Percentiles rank a stretch among this genome's conserved stretches.
phyloP scores from a whole-genome alignment of 2,329 filamentous ascomycete species.

The Biscogniauxia marginata region DNA sequence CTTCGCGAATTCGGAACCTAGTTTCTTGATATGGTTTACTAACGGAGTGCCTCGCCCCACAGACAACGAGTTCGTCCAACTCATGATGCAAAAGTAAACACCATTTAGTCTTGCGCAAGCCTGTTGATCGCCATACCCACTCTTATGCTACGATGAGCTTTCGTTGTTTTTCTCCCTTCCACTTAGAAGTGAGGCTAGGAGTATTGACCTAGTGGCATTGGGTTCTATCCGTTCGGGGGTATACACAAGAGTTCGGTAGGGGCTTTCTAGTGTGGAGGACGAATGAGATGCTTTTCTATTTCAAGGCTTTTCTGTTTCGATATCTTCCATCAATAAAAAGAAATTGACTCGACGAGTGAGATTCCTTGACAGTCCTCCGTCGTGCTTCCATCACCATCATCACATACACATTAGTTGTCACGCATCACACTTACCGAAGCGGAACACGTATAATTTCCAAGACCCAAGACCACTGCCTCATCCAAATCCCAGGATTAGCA shows the following conservation, averaged over 20 bases:
- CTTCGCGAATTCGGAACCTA: neutral
- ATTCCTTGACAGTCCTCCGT: neutral
- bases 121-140: constrained; percentile 27
- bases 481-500: too few relatives aligned
- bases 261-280: constrained; percentile 20
- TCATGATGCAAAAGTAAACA: constrained; percentile 91
- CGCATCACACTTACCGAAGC: too few relatives aligned
- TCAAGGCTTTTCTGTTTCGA: neutral
- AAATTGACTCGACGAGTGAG: neutral
- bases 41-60: constrained; percentile 36
- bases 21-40: constrained; percentile 9
- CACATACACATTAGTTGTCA: neutral
- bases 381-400: neutral
- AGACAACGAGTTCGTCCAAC: constrained; percentile 93
- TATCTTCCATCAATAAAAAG: neutral
- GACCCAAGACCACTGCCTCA: too few relatives aligned
- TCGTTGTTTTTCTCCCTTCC: constrained; percentile 18
- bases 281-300: constrained; percentile 13
- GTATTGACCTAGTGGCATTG: constrained; percentile 6
- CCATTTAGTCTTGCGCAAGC: constrained; percentile 17
- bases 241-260: constrained; percentile 15
- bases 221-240: constrained; percentile 12
- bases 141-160: constrained; percentile 25
- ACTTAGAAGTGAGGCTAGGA: constrained; percentile 11
- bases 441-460: too few relatives aligned